Conservation (phyloP, 108 stramenopile genomes). For the Epipyxis sp. region DNA sequence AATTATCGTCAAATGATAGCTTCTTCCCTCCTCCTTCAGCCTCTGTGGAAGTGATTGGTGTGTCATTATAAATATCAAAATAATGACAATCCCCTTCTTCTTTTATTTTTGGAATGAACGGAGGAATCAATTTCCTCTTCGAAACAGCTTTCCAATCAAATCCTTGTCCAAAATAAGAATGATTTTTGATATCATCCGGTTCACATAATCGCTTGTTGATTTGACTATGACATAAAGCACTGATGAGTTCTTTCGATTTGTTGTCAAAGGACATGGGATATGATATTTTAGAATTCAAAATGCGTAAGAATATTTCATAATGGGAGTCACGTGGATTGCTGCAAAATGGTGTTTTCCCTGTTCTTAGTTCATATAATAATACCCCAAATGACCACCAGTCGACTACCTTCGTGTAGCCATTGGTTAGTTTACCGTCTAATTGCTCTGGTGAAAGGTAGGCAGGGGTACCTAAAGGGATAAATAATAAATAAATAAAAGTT, state of each 20-base stretch:
- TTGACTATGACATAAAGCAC: not conserved
- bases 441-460: constrained; percentile 34
- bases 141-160: not conserved
- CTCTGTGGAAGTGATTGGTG: not conserved
- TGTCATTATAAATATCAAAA: not conserved
- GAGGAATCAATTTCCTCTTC: not conserved
- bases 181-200: not conserved
- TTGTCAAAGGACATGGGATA: constrained; percentile 4
- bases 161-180: not conserved
- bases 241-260: not conserved
- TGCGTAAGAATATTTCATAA: constrained; percentile 31
- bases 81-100: not conserved
- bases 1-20: too few relatives aligned
- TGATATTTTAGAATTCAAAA: not conserved
- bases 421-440: constrained; percentile 33
- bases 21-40: not conserved
- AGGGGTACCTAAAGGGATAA: too few relatives aligned
- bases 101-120: not conserved
- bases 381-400: constrained; percentile 49
- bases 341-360: constrained; percentile 38
- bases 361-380: constrained; percentile 39
- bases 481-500: too few relatives aligned
- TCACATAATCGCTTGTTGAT: constrained; percentile 1
- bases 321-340: not conserved
- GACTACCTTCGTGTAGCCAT: constrained; percentile 26